Evolutionary conservation across 306 rosid genomes (phyloP).

Genomic region (Spatholobus suberectus): DNA sequence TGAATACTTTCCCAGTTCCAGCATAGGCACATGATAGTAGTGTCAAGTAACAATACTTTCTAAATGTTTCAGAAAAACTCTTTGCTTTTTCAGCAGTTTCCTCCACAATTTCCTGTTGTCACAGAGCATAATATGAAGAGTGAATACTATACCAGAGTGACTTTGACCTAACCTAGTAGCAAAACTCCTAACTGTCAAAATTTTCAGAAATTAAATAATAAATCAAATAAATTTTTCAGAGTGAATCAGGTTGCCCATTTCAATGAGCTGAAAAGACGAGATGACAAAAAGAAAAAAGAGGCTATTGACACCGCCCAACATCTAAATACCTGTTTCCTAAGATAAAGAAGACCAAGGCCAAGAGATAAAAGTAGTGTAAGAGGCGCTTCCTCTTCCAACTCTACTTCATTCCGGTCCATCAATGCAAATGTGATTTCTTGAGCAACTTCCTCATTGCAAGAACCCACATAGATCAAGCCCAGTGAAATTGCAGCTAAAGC

Average conservation of each 20-base stretch:
- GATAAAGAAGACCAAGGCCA: slow-evolving; percentile 93
- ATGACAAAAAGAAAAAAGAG: slow-evolving; percentile 7
- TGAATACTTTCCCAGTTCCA: slow-evolving; percentile 96
- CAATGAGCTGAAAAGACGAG: not conserved
- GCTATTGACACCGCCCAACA: not conserved
- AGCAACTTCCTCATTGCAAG: slow-evolving; percentile 94
- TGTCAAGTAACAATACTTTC: slow-evolving; percentile 90
- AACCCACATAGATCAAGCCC: slow-evolving; percentile 89
- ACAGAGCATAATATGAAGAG: slow-evolving; percentile 21
- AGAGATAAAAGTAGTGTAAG: slow-evolving; percentile 82
- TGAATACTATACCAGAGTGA: not conserved
- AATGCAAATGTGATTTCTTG: slow-evolving; percentile 89
- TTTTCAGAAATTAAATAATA: slow-evolving; percentile 14
- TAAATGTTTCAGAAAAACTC: slow-evolving; percentile 85
- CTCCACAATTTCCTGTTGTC: slow-evolving; percentile 83
- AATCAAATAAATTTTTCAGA: too few species aligned
- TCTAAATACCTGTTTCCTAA: slow-evolving; percentile 82
- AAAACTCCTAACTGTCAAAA: not conserved
- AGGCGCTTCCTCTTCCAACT: slow-evolving; percentile 73
- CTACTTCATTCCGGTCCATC: slow-evolving; percentile 88
- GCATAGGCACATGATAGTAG: slow-evolving; percentile 95
- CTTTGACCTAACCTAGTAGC: slow-evolving; percentile 22
- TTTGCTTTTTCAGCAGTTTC: slow-evolving; percentile 76
- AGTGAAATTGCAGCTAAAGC: slow-evolving; percentile 87
- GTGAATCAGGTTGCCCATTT: not conserved